A percentile compares a stretch with the other conserved stretches of the same genome.
These are phyloP conservation scores for Curvularia hawaiiensis DNA, from an alignment of 2,329 filamentous ascomycete genomes.

Conservation along the genomic window DNA sequence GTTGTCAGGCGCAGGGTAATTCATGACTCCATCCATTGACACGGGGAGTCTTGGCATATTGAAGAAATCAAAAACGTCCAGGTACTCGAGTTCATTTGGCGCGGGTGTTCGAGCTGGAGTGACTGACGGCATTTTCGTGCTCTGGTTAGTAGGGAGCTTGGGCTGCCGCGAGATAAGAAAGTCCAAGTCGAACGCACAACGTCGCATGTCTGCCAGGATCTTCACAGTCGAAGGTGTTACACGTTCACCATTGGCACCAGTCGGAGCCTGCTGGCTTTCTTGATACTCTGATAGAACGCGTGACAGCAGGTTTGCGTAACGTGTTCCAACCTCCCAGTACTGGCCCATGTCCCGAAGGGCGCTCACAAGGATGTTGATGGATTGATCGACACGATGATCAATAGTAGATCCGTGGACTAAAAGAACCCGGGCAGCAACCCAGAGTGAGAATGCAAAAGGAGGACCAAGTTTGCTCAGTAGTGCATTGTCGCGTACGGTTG, in stretches of 20 bases:
- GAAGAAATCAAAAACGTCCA: conserved; percentile 95
- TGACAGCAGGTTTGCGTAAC: conserved; percentile 79
- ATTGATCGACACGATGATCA: conserved; percentile 78
- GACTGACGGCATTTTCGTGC: conserved; percentile 36
- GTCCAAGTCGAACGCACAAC: conserved; percentile 88
- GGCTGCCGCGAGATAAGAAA: conserved; percentile 87
- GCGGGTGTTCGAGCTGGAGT: conserved; percentile 72
- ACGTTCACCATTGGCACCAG: conserved; percentile 67
- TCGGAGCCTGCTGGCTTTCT: conserved; percentile 69
- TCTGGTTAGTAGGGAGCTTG: conserved; percentile 38
- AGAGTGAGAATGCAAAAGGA: conserved; percentile 89
- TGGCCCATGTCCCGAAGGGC: conserved; percentile 79
- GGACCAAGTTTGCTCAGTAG: conserved; percentile 83
- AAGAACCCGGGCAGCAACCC: conserved; percentile 86
- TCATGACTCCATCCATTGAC: conserved; percentile 38
- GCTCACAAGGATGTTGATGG: conserved; percentile 81
- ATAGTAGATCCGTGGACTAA: conserved; percentile 91
- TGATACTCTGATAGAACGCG: conserved; percentile 85
- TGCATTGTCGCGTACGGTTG: conserved; percentile 74
- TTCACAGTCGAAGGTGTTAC: conserved; percentile 82
- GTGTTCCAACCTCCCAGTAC: conserved; percentile 83
- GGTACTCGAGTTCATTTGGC: conserved; percentile 83
- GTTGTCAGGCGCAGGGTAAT: conserved; percentile 37
- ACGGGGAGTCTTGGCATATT: conserved; percentile 78
- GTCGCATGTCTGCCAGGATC: conserved; percentile 88